phyloP scores from a whole-genome alignment of 805 yeast species.

The Nakazawaea anatomiae region DNA sequence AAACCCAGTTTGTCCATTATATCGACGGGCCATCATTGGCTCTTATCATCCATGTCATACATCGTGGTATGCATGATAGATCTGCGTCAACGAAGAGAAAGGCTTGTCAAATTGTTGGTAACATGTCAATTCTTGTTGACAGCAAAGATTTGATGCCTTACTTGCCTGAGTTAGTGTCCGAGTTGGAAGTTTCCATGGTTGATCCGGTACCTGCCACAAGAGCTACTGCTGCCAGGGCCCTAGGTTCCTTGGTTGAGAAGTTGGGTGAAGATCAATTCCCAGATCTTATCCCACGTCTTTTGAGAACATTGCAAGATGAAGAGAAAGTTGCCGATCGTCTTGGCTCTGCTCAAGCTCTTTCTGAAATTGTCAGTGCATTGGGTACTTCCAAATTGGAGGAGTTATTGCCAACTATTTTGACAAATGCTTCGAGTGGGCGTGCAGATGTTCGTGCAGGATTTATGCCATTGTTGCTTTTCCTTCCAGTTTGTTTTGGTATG shows the following conservation, averaged over 20 bases:
- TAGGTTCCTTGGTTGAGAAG: constrained; percentile 94
- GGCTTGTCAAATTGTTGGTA: constrained; percentile 97
- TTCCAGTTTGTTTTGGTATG: constrained; percentile 92
- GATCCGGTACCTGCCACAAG: constrained; percentile 97
- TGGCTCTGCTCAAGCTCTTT: constrained; percentile 95
- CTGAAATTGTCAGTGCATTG: constrained; percentile 90
- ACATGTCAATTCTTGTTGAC: constrained; percentile 95
- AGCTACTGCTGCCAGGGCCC: constrained; percentile 95
- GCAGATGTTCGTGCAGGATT: constrained; percentile 82
- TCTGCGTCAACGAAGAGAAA: constrained; percentile 90
- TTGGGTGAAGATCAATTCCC: constrained; percentile 97
- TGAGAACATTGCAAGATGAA: constrained; percentile 73
- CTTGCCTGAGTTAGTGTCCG: constrained; percentile 67
- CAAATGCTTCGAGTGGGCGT: constrained; percentile 63
- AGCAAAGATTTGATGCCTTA: constrained; percentile 81
- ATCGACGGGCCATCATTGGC: constrained; percentile 98
- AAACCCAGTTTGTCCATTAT: constrained; percentile 93
- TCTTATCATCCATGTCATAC: constrained; percentile 86
- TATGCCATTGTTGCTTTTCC: constrained; percentile 80
- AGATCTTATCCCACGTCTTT: constrained; percentile 72
- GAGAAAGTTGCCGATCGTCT: constrained; percentile 81
- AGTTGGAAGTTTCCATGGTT: constrained; percentile 90
- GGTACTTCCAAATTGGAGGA: constrained; percentile 88
- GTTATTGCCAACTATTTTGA: constrained; percentile 71
- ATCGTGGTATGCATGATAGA: constrained; percentile 91